Evolutionary conservation across 768 basidiomycete species (phyloP).

Genomic region (Tulasnella calospora): DNA sequence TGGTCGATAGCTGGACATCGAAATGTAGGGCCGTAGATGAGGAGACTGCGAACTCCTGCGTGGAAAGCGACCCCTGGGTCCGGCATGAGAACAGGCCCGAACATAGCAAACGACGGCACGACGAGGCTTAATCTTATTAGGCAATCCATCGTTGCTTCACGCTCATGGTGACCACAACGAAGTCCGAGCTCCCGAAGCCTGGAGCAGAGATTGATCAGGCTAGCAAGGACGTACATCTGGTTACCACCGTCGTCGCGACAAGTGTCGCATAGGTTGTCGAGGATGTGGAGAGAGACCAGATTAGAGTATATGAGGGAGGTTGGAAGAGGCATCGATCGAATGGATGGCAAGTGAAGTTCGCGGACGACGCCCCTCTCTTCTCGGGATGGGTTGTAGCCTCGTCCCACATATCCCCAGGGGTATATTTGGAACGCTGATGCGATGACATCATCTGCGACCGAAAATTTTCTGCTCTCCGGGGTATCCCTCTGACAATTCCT

Average conservation of each 20-base stretch:
- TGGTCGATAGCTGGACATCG: neutral
- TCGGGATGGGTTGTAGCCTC: neutral
- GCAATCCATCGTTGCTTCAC: neutral
- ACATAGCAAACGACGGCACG: neutral
- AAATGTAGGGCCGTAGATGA: neutral
- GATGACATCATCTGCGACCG: neutral
- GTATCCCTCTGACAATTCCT: neutral
- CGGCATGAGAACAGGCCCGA: neutral
- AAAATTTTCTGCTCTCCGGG: neutral
- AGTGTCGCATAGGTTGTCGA: neutral
- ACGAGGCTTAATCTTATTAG: neutral
- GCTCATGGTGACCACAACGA: neutral
- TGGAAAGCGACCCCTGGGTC: neutral
- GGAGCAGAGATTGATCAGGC: neutral
- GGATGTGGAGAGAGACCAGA: neutral
- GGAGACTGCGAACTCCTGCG: neutral
- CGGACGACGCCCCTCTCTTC: neutral
- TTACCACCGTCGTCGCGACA: neutral
- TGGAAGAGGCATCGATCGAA: neutral
- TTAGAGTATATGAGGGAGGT: neutral
- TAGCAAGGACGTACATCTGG: neutral
- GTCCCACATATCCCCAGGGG: neutral
- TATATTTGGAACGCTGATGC: neutral
- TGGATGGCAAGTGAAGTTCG: neutral
- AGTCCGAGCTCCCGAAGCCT: neutral